Conservation (phyloP, 352 stramenopile species). For the Vaucheria bursata region DNA sequence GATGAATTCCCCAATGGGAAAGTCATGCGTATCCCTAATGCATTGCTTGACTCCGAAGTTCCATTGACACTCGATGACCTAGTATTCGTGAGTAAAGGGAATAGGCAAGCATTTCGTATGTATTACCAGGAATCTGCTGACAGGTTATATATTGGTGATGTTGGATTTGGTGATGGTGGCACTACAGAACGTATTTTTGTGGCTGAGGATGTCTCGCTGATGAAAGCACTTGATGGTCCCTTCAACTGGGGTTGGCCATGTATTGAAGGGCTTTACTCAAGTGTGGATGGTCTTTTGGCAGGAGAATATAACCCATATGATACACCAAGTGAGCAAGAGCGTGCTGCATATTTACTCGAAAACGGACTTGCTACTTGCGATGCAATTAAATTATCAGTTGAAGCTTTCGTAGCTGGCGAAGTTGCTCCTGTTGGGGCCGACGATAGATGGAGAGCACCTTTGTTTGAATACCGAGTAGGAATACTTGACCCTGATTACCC, state of each 20-base stretch:
- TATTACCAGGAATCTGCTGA: background rate
- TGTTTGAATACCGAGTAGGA: conserved; percentile 3
- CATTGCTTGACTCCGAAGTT: background rate
- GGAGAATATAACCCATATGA: background rate
- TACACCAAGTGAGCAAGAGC: background rate
- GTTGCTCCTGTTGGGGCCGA: background rate
- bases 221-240: no score
- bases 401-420: background rate
- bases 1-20: conserved; percentile 5
- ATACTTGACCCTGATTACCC: conserved; percentile 4
- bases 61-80: background rate
- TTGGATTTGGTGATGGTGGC: conserved; percentile 1
- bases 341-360: background rate
- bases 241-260: conserved; percentile 32
- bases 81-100: background rate
- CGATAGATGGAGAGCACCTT: background rate
- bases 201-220: background rate
- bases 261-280: conserved; percentile 11
- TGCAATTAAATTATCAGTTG: background rate
- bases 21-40: background rate
- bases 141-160: background rate
- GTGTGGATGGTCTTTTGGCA: background rate
- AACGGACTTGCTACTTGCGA: background rate
- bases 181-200: background rate
- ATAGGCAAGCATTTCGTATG: background rate